phyloP scores from a whole-genome alignment of 2,329 filamentous ascomycete genomes.

The Dactylellina sp. region DNA sequence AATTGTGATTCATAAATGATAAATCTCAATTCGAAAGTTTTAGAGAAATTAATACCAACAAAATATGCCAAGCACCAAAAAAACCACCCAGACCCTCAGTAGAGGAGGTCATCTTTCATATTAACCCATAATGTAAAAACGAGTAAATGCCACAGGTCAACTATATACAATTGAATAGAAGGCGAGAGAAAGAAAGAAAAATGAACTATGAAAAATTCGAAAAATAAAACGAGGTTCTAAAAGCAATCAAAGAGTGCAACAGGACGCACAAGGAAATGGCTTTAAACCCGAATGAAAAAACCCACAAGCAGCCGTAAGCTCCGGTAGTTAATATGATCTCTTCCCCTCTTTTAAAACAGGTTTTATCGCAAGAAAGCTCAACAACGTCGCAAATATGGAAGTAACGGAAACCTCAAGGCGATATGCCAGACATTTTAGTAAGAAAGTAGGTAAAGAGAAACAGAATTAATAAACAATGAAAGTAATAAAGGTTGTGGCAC shows the following conservation, averaged over 20 bases:
- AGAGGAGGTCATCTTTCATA: slow-evolving; percentile 20
- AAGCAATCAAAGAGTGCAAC: slow-evolving; percentile 53
- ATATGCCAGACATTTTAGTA: slow-evolving; percentile 4
- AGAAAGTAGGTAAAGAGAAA: slow-evolving; percentile 1
- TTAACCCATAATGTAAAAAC: slow-evolving; percentile 20
- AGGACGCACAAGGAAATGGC: not conserved
- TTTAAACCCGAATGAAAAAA: slow-evolving; percentile 4
- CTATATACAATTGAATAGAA: slow-evolving; percentile 62
- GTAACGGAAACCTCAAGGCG: not conserved
- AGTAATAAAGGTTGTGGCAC: slow-evolving; percentile 52
- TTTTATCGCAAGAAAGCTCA: not conserved
- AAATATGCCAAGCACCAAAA: slow-evolving; percentile 3
- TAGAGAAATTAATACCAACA: not conserved
- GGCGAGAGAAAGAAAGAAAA: slow-evolving; percentile 63
- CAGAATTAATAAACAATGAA: slow-evolving; percentile 56
- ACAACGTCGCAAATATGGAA: not conserved
- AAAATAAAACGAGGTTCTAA: slow-evolving; percentile 45
- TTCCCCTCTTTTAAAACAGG: slow-evolving; percentile 33
- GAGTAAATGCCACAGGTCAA: slow-evolving; percentile 9
- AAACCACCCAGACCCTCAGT: slow-evolving; percentile 3
- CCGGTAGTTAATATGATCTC: slow-evolving; percentile 49
- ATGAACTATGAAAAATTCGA: slow-evolving; percentile 54
- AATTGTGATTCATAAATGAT: not conserved
- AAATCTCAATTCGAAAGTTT: not conserved
- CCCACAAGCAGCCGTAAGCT: slow-evolving; percentile 30